These are phyloP conservation scores for Dothistroma septosporum DNA, from an alignment of 2,329 filamentous ascomycete genomes.

Conservation along the genomic window DNA sequence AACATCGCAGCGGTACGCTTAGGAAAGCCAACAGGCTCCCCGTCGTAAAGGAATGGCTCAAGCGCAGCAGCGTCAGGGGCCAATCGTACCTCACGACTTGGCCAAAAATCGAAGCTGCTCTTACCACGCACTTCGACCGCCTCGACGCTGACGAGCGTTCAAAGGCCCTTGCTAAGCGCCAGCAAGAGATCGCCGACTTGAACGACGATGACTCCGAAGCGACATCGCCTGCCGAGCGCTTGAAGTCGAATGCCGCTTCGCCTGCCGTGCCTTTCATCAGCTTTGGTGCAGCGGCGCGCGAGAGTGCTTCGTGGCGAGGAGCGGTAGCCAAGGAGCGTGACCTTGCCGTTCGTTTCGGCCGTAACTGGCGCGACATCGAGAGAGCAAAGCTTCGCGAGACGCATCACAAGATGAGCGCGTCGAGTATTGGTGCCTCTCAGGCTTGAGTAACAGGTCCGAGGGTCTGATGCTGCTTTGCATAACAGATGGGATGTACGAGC, in stretches of 20 bases:
- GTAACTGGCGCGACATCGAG: background rate
- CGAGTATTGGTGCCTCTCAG: background rate
- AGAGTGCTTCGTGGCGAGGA: background rate
- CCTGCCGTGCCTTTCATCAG: background rate
- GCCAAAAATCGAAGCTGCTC: background rate
- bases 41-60: background rate
- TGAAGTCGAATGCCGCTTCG: background rate
- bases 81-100: background rate
- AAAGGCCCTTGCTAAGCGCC: background rate
- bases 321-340: background rate
- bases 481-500: background rate
- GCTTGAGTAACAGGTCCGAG: background rate
- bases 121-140: background rate
- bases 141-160: background rate
- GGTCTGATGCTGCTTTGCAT: background rate
- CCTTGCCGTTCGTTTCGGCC: background rate
- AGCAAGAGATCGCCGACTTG: background rate
- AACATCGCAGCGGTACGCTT: background rate
- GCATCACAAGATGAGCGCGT: background rate
- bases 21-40: background rate
- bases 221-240: background rate
- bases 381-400: background rate
- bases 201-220: background rate
- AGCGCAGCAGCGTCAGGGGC: background rate
- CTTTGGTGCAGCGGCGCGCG: background rate